phyloP scores from a whole-genome alignment of 2,329 filamentous ascomycete genomes.

The Pseudohalonectria lignicola region DNA sequence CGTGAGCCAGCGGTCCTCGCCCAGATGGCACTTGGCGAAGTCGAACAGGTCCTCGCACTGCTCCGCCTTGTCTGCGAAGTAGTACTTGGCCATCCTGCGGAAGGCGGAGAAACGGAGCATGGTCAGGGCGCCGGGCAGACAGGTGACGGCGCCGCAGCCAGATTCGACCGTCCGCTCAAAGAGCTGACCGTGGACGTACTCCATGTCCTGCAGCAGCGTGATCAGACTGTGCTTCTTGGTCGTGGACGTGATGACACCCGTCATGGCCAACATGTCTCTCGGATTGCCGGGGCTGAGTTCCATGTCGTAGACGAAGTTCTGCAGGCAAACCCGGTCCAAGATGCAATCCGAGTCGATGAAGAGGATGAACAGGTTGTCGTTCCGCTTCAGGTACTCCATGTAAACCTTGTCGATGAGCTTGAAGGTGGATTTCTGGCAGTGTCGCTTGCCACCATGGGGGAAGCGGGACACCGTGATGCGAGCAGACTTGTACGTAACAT shows the following conservation, averaged over 20 bases:
- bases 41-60: slow-evolving; percentile 95
- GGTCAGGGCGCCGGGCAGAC: slow-evolving; percentile 86
- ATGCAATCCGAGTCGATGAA: slow-evolving; percentile 99
- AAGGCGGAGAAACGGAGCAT: slow-evolving; percentile 96
- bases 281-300: slow-evolving; percentile 88
- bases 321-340: slow-evolving; percentile 78
- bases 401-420: slow-evolving; percentile 91
- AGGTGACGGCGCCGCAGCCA: slow-evolving; percentile 87
- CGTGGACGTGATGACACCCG: slow-evolving; percentile 90
- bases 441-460: slow-evolving; percentile 83
- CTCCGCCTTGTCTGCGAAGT: slow-evolving; percentile 94
- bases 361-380: slow-evolving; percentile 88
- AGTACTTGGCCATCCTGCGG: slow-evolving; percentile 93
- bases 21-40: slow-evolving; percentile 88
- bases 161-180: slow-evolving; percentile 95
- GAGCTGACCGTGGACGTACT: slow-evolving; percentile 93
- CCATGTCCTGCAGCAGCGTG: slow-evolving; percentile 92
- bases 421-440: slow-evolving; percentile 90
- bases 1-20: slow-evolving; percentile 93
- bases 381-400: slow-evolving; percentile 69
- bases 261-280: slow-evolving; percentile 93
- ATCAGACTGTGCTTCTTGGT: slow-evolving; percentile 81
- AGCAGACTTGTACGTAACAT: slow-evolving; percentile 71
- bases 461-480: slow-evolving; percentile 88
- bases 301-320: slow-evolving; percentile 99